phyloP scores from a whole-genome alignment of 2,329 filamentous ascomycete genomes.

The Periconia digitata region DNA sequence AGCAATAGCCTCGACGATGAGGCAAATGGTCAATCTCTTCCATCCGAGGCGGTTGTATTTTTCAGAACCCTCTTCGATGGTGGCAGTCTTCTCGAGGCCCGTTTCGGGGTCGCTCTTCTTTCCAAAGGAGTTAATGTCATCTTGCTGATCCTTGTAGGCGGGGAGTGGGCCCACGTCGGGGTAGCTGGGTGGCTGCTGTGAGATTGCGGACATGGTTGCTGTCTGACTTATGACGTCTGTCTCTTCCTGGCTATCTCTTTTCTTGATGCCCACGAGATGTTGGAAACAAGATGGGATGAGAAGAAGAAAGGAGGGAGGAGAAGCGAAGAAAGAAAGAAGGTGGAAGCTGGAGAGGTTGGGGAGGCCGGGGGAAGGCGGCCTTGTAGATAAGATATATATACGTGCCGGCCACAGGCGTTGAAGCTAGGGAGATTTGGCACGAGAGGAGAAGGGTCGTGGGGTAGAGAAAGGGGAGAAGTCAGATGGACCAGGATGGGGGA shows the following conservation, averaged over 20 bases:
- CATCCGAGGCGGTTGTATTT: slow-evolving; percentile 51
- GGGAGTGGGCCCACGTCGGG: slow-evolving; percentile 15
- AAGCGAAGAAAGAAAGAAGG: neutral
- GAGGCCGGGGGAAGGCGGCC: neutral
- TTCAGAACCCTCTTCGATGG: slow-evolving; percentile 39
- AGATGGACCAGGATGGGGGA: neutral
- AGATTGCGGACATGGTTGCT: neutral
- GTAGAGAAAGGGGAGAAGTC: neutral
- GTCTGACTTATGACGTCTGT: neutral
- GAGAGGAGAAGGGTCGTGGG: slow-evolving; percentile 1
- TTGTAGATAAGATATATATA: neutral
- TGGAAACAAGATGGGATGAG: neutral
- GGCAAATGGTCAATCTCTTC: slow-evolving; percentile 53
- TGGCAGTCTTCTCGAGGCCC: slow-evolving; percentile 33
- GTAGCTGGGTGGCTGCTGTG: slow-evolving; percentile 4
- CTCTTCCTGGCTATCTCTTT: too few relatives aligned
- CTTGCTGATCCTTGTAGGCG: slow-evolving; percentile 18
- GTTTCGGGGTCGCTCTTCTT: slow-evolving; percentile 40
- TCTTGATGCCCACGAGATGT: too few relatives aligned
- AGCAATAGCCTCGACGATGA: slow-evolving; percentile 55
- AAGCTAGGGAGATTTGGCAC: neutral
- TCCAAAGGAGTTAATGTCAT: slow-evolving; percentile 18
- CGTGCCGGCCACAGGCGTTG: neutral
- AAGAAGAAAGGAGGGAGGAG: neutral
- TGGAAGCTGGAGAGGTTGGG: too few relatives aligned